A percentile compares a stretch with the other conserved stretches of the same genome.
These are phyloP conservation scores for Larix sibirica DNA, from an alignment of 83 land plant genomes.

Conservation along the genomic window DNA sequence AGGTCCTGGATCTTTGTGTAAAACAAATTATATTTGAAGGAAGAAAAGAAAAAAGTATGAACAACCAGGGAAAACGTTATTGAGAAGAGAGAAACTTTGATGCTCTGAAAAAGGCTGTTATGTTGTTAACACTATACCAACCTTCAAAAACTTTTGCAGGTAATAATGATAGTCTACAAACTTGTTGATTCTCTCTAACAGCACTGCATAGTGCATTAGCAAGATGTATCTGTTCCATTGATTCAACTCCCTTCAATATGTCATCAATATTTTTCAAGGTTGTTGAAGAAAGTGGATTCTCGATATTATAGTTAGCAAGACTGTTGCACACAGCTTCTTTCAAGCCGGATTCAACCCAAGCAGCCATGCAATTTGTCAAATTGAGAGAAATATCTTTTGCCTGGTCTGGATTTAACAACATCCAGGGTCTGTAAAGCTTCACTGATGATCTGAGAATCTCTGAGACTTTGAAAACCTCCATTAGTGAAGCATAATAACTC, in stretches of 20 bases:
- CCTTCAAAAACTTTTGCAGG: slow-evolving; percentile 5
- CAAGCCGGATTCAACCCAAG: slow-evolving; percentile 5
- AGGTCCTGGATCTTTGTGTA: not conserved
- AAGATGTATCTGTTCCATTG: not conserved
- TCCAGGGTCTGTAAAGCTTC: slow-evolving; percentile 17
- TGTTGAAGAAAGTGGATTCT: not conserved
- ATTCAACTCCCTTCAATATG: not conserved
- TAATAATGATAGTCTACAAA: slow-evolving; percentile 16
- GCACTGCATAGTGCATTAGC: not conserved
- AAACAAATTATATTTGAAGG: not conserved
- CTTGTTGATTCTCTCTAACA: not conserved
- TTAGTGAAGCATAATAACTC: slow-evolving; percentile 12
- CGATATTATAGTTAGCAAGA: not conserved
- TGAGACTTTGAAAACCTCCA: slow-evolving; percentile 14
- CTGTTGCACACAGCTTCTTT: not conserved
- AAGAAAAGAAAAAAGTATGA: not conserved
- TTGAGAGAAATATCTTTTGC: slow-evolving; percentile 2
- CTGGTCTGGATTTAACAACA: slow-evolving; percentile 14
- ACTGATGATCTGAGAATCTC: slow-evolving; percentile 9
- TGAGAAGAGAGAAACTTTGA: not conserved
- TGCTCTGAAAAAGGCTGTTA: not conserved
- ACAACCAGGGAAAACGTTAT: not conserved
- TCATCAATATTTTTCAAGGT: slow-evolving; percentile 1
- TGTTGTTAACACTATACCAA: not conserved
- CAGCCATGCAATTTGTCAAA: slow-evolving; percentile 5